Base-by-base conservation (phyloP, 441 rosid genomes). In the Populus hybrid region DNA sequence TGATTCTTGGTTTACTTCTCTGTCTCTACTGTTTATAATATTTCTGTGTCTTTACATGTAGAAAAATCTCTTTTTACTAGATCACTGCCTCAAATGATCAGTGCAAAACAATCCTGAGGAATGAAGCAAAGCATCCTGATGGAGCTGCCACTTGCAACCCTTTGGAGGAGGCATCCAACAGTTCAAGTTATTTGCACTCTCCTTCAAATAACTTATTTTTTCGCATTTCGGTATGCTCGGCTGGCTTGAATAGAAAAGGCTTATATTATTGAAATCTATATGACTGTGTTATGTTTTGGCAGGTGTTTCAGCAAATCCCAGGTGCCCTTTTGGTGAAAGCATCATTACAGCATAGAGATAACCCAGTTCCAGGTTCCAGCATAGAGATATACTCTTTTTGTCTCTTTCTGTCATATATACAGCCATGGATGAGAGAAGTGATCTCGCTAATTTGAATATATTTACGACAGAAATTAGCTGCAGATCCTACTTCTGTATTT, bases 251-350 rank as follows among this genome's bases (percentile, higher is more conserved):
- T 70, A 10, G 24, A 64, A 9, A 33, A n/a, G 14, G 33, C 14
- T 56, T 67, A 20, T 71, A 7, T 31, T 63, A 21, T 53, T 80
- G 7, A 40, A 70, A 8, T 67, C 72, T 33, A 53, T 68, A 26
- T 80, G 80, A 76, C 73, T 79, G 29, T 6, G 23, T 7, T 56
- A 28, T 63, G 50, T 69, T 82, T 38, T 50, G 77, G 20, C 84
- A 93, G 94, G 92, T 94, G 64, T 94, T 92, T 78, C 95, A 93
- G 82, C 98, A 90, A 84, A 90, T 86, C 71, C 96, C 95, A 2
- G 97, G 97, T 59, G 82, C 98, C 45, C 87, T 93, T 79, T 87
- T 95, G 83, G 89, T 93, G 74, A 92, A 91, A 87, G 98, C 91
- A 79, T 92, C 95, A 38, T 77, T 77, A 78, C 93, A 81, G 83